Base-by-base conservation (phyloP, 306 rosid species). In the Biancaea sappan region DNA sequence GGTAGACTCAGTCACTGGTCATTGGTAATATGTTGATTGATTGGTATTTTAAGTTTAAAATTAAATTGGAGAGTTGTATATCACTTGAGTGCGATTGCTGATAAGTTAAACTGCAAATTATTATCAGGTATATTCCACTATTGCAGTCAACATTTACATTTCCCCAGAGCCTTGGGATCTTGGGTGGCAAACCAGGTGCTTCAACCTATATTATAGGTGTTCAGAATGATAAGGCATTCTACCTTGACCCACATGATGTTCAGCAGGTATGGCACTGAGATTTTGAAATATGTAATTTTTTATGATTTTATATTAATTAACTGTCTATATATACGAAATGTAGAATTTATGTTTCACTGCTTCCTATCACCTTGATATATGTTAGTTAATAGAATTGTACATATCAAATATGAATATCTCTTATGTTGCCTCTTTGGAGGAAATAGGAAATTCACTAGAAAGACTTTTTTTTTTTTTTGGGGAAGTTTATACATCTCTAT, bases 241-340 rank as follows among this genome's bases (percentile, higher is more conserved):
- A 88, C 88, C 99, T 94, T 86, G 99, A 94, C 81, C 99, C 99
- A 12, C 99, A 94, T 79, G 92, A 87, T 19, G 90, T 80, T 80
- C 96, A 94, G 82, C 84, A 76, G 86, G 99, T 90, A 89, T 50
- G 38, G 28, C 40, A 74, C 53, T 47, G 61, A 50, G 47, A 52
- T 58, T 64, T 51, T 68, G 62, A 50, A 67, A 59, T 12, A 46
- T 74, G 77, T 77, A n/a, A 13, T 68, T 43, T 11, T 66, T 31
- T 68, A 24, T n/a, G 51, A 15, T 72, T 58, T 37, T 64, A 15
- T 28, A 19, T 46, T 58, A 6, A 54, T 47, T 32, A 34, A 31
- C 44, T 47, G 46, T 14, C 7, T 24, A 16, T 22, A 11, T 38
- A 61, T 64, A 19, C 22, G 32, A 19, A 51, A 51, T 51, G 51